phyloP scores from a whole-genome alignment of 2,329 filamentous ascomycete species.

The Stagonosporopsis rhizophila region DNA sequence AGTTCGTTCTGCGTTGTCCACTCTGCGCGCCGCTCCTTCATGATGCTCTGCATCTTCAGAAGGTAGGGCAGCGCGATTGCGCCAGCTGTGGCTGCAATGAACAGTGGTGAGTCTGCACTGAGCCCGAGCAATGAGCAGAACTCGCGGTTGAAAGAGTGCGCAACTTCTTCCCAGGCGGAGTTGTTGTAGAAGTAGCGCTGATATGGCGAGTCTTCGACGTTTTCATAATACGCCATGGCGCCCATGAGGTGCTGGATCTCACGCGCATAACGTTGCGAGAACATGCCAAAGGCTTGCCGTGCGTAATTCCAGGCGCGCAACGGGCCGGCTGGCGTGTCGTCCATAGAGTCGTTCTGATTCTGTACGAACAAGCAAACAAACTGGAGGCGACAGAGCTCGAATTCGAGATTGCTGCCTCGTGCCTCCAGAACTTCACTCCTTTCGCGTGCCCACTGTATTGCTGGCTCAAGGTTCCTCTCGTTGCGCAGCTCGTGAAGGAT shows the following conservation, averaged over 20 bases:
- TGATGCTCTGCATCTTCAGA: constrained; percentile 85
- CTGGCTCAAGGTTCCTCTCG: constrained; percentile 75
- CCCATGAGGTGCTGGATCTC: constrained; percentile 84
- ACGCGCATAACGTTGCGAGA: constrained; percentile 74
- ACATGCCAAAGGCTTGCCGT: constrained; percentile 73
- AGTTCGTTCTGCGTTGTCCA: constrained; percentile 94
- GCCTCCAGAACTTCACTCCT: constrained; percentile 76
- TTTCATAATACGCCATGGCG: constrained; percentile 79
- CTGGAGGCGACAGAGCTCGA: constrained; percentile 88
- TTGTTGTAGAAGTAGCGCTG: constrained; percentile 75
- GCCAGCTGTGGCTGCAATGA: constrained; percentile 90
- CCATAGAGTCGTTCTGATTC: constrained; percentile 53
- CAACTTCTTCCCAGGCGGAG: constrained; percentile 81
- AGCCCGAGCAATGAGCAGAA: constrained; percentile 92
- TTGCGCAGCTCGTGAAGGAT: constrained; percentile 81
- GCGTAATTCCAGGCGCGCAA: constrained; percentile 78
- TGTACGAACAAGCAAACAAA: constrained; percentile 82
- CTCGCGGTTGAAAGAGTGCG: constrained; percentile 87
- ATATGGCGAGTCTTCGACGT: constrained; percentile 81
- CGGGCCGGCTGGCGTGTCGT: constrained; percentile 54
- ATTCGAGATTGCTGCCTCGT: constrained; percentile 90
- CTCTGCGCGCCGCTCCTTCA: constrained; percentile 87
- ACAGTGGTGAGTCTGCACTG: constrained; percentile 89
- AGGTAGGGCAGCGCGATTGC: constrained; percentile 89
- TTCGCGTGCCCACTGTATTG: constrained; percentile 82